A percentile compares a stretch with the other conserved stretches of the same genome.
Conservation (phyloP, 2,329 filamentous ascomycete species). For the Diplodia sapinea region DNA sequence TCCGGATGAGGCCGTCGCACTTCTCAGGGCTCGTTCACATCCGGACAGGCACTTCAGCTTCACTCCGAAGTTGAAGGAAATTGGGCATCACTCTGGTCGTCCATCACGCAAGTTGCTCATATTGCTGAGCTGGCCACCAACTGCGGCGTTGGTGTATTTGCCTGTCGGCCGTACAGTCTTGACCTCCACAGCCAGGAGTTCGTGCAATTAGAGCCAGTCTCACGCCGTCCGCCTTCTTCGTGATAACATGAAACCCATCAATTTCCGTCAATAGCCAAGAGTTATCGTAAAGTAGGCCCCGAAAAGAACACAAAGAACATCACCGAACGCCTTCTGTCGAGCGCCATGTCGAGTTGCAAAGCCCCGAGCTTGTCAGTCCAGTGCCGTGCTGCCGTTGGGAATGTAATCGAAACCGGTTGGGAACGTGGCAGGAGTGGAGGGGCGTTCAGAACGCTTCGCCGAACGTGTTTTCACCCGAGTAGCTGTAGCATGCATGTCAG, state of each 20-base stretch:
- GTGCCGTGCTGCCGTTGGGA: slow-evolving; percentile 19
- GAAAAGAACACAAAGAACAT: slow-evolving; percentile 36
- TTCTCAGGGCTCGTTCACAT: too few species aligned
- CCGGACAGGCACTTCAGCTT: neutral
- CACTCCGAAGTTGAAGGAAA: neutral
- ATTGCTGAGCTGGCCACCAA: neutral
- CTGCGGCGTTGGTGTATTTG: neutral
- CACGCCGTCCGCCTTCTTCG: slow-evolving; percentile 1
- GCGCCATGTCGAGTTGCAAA: slow-evolving; percentile 26
- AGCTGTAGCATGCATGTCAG: slow-evolving; percentile 54
- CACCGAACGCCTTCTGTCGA: slow-evolving; percentile 39
- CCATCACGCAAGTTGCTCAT: neutral
- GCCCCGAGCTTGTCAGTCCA: slow-evolving; percentile 14
- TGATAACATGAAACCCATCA: slow-evolving; percentile 23
- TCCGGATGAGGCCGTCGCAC: too few species aligned
- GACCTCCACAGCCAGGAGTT: neutral
- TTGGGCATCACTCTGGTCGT: neutral
- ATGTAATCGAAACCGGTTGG: slow-evolving; percentile 24
- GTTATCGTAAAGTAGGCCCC: slow-evolving; percentile 18
- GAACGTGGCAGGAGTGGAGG: slow-evolving; percentile 13
- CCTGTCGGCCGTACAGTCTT: neutral
- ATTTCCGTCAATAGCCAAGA: slow-evolving; percentile 22
- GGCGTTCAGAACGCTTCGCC: slow-evolving; percentile 54
- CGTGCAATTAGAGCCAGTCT: neutral
- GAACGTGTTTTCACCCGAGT: slow-evolving; percentile 99